These are phyloP conservation scores for Ophiocytium majus DNA, from an alignment of 352 stramenopile genomes.

Conservation along the genomic window DNA sequence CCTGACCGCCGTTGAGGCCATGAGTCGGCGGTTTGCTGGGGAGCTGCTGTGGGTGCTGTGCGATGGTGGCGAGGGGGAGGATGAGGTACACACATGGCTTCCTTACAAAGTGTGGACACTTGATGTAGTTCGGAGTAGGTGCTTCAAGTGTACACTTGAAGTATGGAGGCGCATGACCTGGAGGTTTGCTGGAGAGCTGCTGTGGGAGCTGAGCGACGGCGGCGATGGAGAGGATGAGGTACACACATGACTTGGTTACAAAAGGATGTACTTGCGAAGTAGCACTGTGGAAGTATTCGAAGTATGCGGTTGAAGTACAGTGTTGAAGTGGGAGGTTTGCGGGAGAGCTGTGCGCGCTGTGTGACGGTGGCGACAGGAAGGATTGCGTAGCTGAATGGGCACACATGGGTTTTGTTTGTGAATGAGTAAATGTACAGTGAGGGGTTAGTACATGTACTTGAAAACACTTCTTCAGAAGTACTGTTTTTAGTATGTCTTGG, in stretches of 20 bases:
- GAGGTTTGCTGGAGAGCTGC: background rate
- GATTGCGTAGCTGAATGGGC: background rate
- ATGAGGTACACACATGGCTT: constrained; percentile 11
- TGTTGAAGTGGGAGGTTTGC: background rate
- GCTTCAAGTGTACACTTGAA: background rate
- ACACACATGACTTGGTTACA: no score
- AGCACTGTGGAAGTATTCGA: no score
- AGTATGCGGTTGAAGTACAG: background rate
- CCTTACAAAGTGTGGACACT: no score
- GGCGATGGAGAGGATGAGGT: background rate
- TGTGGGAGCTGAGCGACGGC: background rate
- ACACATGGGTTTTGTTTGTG: no score
- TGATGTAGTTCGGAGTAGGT: no score
- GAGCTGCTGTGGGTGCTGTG: constrained; percentile 15
- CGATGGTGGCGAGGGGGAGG: background rate
- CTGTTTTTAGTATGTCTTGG: background rate
- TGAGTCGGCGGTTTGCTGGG: background rate
- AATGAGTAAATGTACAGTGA: no score
- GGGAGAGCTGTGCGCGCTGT: background rate
- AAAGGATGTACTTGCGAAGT: no score
- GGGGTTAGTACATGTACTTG: no score
- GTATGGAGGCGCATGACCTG: background rate
- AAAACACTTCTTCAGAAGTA: background rate
- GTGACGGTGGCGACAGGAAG: background rate
- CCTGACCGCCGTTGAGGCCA: background rate